Percentiles rank a stretch among this genome's conserved stretches.
phyloP scores from a whole-genome alignment of 83 land plant species.

The Diphasiastrum complanatum region DNA sequence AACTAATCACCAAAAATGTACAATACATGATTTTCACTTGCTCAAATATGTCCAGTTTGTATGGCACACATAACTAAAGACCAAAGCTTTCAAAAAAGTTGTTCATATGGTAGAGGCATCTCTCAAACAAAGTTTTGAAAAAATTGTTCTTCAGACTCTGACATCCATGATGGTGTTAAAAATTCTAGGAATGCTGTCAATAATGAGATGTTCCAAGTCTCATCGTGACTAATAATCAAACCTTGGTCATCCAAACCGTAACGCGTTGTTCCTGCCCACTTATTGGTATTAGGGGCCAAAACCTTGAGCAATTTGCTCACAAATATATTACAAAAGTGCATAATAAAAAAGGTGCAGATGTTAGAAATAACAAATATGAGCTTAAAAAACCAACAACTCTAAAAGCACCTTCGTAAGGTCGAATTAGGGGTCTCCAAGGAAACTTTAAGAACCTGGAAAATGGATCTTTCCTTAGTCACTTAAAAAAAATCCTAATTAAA shows the following conservation, averaged over 20 bases:
- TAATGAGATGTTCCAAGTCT: constrained; percentile 27
- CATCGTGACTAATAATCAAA: constrained; percentile 20
- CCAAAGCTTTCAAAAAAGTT: too few relatives aligned
- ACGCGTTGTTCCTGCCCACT: constrained; percentile 21
- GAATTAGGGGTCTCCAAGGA: constrained; percentile 43
- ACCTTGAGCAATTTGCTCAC: too few relatives aligned
- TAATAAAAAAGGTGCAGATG: not conserved
- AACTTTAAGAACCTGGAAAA: constrained; percentile 37
- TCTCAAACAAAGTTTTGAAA: too few relatives aligned
- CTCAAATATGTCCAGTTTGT: too few relatives aligned
- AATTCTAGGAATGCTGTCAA: constrained; percentile 25
- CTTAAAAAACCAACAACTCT: not conserved
- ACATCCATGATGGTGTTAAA: constrained; percentile 20
- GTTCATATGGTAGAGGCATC: too few relatives aligned
- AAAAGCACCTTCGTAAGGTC: constrained; percentile 42
- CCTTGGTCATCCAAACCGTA: constrained; percentile 15
- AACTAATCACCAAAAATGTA: too few relatives aligned
- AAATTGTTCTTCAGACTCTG: too few relatives aligned
- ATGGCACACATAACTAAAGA: too few relatives aligned
- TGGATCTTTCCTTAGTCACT: not conserved
- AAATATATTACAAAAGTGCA: not conserved
- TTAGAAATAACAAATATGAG: not conserved
- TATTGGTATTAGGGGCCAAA: too few relatives aligned
- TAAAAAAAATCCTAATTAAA: too few relatives aligned
- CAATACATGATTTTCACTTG: too few relatives aligned